A percentile compares a stretch with the other conserved stretches of the same genome.
Conservation (phyloP, 73 alveolate genomes). For the Urostyla sp. region DNA sequence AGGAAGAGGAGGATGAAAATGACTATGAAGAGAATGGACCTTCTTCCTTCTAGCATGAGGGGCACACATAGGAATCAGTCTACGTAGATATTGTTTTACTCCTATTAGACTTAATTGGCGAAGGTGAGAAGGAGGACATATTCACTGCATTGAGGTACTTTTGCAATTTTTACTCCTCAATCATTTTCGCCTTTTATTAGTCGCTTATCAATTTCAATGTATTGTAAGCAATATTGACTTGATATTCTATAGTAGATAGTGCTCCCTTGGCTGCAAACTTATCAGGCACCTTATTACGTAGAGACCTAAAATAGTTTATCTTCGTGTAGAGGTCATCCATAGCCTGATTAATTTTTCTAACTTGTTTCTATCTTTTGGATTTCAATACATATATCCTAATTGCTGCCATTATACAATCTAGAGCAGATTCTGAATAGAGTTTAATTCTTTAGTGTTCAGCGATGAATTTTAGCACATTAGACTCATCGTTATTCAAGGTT, state of each 20-base stretch:
- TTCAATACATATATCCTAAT: conserved; percentile 46
- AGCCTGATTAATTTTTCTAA: conserved; percentile 1
- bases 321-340: conserved; percentile 23
- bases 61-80: too few relatives aligned
- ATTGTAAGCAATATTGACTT: conserved; percentile 49
- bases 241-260: conserved; percentile 52
- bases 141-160: background rate
- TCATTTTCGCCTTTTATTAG: conserved; percentile 31
- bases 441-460: conserved; percentile 52
- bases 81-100: too few relatives aligned
- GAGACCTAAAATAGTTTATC: conserved; percentile 16
- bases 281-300: conserved; percentile 41
- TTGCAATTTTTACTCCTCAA: background rate
- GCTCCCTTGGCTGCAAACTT: conserved; percentile 55
- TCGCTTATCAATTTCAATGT: conserved; percentile 44
- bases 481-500: conserved; percentile 49
- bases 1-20: too few relatives aligned
- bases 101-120: background rate
- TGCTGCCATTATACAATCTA: conserved; percentile 44
- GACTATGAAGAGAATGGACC: too few relatives aligned
- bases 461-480: conserved; percentile 50
- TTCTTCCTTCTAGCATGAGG: too few relatives aligned
- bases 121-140: background rate
- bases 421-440: conserved; percentile 33
- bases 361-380: background rate